phyloP scores from a whole-genome alignment of 495 filamentous ascomycete species.

The Pseudevernia furfuracea region DNA sequence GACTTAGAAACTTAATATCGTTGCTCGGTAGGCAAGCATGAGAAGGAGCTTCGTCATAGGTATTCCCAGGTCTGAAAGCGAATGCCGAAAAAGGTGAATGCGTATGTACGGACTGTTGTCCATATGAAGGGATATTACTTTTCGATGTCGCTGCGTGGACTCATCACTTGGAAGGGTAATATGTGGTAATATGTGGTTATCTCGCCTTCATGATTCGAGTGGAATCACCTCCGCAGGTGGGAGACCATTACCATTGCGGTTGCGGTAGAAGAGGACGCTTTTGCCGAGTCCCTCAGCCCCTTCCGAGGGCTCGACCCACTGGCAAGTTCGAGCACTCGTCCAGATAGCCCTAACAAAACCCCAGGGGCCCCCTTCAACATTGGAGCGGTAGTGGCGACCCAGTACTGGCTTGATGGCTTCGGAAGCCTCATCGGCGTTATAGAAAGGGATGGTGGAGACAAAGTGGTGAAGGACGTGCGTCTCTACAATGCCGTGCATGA shows the following conservation, averaged over 20 bases:
- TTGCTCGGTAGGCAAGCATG: not conserved
- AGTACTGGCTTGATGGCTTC: slow-evolving; percentile 53
- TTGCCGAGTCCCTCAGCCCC: slow-evolving; percentile 50
- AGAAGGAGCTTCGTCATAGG: not conserved
- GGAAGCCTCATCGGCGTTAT: slow-evolving; percentile 53
- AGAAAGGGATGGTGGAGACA: slow-evolving; percentile 55
- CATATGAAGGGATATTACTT: not conserved
- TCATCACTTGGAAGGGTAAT: slow-evolving; percentile 8
- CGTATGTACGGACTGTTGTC: not conserved
- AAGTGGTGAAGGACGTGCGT: slow-evolving; percentile 57
- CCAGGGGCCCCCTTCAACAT: slow-evolving; percentile 43
- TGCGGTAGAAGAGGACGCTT: slow-evolving; percentile 50
- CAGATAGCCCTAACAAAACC: slow-evolving; percentile 51
- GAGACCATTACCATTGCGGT: slow-evolving; percentile 65
- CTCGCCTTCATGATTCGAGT: slow-evolving; percentile 5
- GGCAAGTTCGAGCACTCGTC: slow-evolving; percentile 44
- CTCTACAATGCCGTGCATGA: slow-evolving; percentile 54
- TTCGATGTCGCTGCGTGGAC: slow-evolving; percentile 1
- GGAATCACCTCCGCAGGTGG: slow-evolving; percentile 47
- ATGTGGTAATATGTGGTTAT: not conserved
- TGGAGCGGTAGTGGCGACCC: slow-evolving; percentile 49
- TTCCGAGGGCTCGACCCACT: slow-evolving; percentile 57
- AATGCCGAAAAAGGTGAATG: slow-evolving; percentile 1
- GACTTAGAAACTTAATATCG: not conserved
- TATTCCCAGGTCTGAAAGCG: not conserved